Evolutionary conservation across 1,284 basidiomycete genomes (phyloP).

Genomic region (Taiwanofungus camphoratus): DNA sequence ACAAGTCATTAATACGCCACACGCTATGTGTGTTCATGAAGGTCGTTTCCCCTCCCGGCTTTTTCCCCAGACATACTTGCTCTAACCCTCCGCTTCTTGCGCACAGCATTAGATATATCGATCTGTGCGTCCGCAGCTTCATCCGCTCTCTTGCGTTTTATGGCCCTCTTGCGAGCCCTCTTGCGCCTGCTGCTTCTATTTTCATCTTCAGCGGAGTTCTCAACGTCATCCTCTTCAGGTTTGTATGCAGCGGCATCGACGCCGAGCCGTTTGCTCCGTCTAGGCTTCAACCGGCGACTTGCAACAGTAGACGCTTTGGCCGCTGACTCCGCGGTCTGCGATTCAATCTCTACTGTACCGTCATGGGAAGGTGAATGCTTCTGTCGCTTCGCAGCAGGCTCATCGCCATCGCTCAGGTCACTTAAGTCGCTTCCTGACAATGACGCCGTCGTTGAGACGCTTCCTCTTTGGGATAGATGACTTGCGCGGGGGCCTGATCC

Average conservation of each 20-base stretch:
- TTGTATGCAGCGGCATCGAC: conserved; percentile 37
- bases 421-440: conserved; percentile 19
- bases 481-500: conserved; percentile 10
- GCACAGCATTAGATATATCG: background rate
- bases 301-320: background rate
- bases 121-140: conserved; percentile 8
- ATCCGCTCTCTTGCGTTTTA: conserved; percentile 20
- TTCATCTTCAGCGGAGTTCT: conserved; percentile 24
- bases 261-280: conserved; percentile 28
- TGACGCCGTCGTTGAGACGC: conserved; percentile 12
- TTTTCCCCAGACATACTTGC: conserved; percentile 2
- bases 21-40: background rate
- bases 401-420: conserved; percentile 15
- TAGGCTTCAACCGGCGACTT: conserved; percentile 5
- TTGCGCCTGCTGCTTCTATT: conserved; percentile 15
- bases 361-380: conserved; percentile 7
- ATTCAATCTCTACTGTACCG: background rate
- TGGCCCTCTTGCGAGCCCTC: conserved; percentile 21
- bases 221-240: conserved; percentile 26
- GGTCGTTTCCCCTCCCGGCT: no score
- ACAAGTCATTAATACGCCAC: no score
- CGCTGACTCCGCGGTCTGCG: background rate
- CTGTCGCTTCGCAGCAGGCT: conserved; percentile 13
- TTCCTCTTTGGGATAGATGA: conserved; percentile 8
- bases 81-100: conserved; percentile 13